Evolutionary conservation across 2,329 filamentous ascomycete genomes (phyloP).

Genomic region (Acarospora socialis): DNA sequence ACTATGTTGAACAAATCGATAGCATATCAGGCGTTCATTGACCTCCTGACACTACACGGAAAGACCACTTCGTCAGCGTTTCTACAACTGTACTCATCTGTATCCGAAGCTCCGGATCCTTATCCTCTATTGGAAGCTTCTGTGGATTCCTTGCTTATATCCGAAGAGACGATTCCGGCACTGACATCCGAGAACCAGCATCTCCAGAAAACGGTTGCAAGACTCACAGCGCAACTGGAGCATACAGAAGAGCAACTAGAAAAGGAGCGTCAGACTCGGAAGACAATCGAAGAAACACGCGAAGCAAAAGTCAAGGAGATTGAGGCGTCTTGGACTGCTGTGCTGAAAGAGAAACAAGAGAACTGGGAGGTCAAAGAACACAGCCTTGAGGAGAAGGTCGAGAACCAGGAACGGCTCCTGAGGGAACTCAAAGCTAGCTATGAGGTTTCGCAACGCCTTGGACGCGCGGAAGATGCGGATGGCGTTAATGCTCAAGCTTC

Average conservation of each 20-base stretch:
- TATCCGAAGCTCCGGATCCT: slow-evolving; percentile 91
- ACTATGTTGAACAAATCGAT: slow-evolving; percentile 10
- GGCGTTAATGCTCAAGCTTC: slow-evolving; percentile 43
- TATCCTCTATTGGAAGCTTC: slow-evolving; percentile 94
- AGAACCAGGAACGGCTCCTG: slow-evolving; percentile 80
- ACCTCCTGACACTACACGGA: slow-evolving; percentile 87
- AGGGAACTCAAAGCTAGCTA: slow-evolving; percentile 96
- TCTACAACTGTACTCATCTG: slow-evolving; percentile 76
- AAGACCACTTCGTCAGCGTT: slow-evolving; percentile 91
- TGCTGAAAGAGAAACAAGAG: slow-evolving; percentile 82
- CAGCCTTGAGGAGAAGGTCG: slow-evolving; percentile 78
- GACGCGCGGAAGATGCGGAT: slow-evolving; percentile 52
- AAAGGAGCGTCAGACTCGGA: slow-evolving; percentile 56
- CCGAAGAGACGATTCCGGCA: slow-evolving; percentile 83
- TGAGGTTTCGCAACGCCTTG: slow-evolving; percentile 84
- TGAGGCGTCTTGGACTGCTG: slow-evolving; percentile 76
- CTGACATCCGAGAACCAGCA: slow-evolving; percentile 78
- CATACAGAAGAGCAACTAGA: slow-evolving; percentile 70
- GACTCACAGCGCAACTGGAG: slow-evolving; percentile 67
- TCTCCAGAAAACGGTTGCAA: slow-evolving; percentile 63
- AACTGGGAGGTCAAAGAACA: slow-evolving; percentile 95
- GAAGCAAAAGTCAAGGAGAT: slow-evolving; percentile 78
- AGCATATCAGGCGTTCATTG: slow-evolving; percentile 97
- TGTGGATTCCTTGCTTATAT: slow-evolving; percentile 80
- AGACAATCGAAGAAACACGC: slow-evolving; percentile 60